Evolutionary conservation across 2,329 filamentous ascomycete genomes (phyloP).

Genomic region (Dactylella cylindrospora): DNA sequence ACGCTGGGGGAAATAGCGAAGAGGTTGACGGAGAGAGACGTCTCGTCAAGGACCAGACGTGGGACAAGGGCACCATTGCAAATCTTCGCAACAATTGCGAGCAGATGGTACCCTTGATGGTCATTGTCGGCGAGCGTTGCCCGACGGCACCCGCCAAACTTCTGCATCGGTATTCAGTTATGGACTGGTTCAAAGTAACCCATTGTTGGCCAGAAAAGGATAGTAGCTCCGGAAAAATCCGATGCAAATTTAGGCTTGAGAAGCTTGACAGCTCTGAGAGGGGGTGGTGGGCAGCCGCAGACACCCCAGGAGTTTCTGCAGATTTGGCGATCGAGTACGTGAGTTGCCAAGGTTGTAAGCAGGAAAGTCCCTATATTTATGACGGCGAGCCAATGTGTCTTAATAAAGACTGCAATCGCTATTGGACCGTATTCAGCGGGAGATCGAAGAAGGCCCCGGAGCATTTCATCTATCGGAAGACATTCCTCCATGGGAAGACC

Average conservation of each 20-base stretch:
- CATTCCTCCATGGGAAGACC: slow-evolving; percentile 47
- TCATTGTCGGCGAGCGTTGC: slow-evolving; percentile 58
- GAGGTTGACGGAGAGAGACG: slow-evolving; percentile 55
- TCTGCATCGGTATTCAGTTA: slow-evolving; percentile 64
- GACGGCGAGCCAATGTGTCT: slow-evolving; percentile 63
- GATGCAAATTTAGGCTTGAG: slow-evolving; percentile 66
- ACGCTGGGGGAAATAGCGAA: slow-evolving; percentile 61
- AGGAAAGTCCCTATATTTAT: slow-evolving; percentile 51
- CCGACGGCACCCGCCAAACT: slow-evolving; percentile 59
- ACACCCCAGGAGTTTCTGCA: slow-evolving; percentile 50
- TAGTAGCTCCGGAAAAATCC: slow-evolving; percentile 51
- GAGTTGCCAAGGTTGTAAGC: slow-evolving; percentile 54
- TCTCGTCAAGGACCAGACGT: slow-evolving; percentile 53
- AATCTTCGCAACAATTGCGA: slow-evolving; percentile 56
- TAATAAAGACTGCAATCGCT: slow-evolving; percentile 56
- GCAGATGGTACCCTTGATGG: slow-evolving; percentile 58
- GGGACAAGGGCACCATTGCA: slow-evolving; percentile 54
- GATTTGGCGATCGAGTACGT: slow-evolving; percentile 46
- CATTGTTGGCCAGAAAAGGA: slow-evolving; percentile 67
- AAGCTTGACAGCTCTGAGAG: slow-evolving; percentile 59
- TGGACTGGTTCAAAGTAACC: slow-evolving; percentile 70
- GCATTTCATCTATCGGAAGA: slow-evolving; percentile 37
- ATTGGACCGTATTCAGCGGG: slow-evolving; percentile 56
- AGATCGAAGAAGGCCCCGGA: slow-evolving; percentile 1
- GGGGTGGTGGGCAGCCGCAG: slow-evolving; percentile 63